Evolutionary conservation across 2,329 filamentous ascomycete species (phyloP).

Genomic region (Aspergillus chevalieri): DNA sequence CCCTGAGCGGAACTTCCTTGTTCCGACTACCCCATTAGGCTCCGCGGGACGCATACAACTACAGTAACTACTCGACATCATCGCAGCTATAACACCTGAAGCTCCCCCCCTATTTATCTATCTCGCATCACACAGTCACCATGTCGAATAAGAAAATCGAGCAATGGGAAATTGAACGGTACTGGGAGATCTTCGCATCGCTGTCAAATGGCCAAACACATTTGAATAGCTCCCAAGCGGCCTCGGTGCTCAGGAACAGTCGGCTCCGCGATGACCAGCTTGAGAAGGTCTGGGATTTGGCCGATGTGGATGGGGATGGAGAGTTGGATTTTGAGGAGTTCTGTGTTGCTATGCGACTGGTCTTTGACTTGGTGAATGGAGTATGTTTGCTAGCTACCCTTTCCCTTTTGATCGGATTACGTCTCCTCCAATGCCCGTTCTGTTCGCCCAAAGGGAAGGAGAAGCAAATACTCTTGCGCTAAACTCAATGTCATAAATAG

Average conservation of each 20-base stretch:
- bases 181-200: conserved; percentile 73
- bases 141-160: conserved; percentile 53
- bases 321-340: conserved; percentile 99
- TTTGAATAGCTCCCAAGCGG: conserved; percentile 64
- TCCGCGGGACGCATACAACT: conserved; percentile 15
- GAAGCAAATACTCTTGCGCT: conserved; percentile 1
- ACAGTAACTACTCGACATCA: conserved; percentile 7
- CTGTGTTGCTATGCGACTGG: conserved; percentile 95
- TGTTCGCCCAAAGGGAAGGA: not conserved
- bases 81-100: not conserved
- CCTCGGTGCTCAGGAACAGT: conserved; percentile 66
- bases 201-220: conserved; percentile 59
- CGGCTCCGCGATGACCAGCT: conserved; percentile 73
- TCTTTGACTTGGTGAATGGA: conserved; percentile 95
- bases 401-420: not conserved
- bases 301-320: conserved; percentile 94
- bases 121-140: conserved; percentile 5
- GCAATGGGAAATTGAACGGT: conserved; percentile 68
- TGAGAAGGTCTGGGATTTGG: conserved; percentile 95
- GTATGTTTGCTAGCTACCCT: conserved; percentile 46
- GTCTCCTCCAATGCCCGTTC: not conserved
- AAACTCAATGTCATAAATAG: conserved; percentile 38
- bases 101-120: not conserved
- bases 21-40: conserved; percentile 13
- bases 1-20: conserved; percentile 23